Evolutionary conservation across 116 monocot species (phyloP).

Genomic region (Phalaenopsis hybrid): DNA sequence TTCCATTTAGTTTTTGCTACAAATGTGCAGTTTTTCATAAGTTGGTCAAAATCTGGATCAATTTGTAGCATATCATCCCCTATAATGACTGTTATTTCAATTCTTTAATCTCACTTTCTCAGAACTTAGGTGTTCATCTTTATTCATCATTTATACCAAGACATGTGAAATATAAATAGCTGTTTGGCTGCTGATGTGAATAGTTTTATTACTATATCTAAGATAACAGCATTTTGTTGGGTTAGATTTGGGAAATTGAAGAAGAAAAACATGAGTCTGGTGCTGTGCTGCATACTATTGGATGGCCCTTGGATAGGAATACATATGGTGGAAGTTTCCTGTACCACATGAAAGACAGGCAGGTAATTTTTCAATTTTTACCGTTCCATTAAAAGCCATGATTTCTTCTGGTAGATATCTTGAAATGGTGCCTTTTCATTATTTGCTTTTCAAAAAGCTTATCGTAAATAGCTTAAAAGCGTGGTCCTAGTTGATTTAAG

Average conservation of each 20-base stretch:
- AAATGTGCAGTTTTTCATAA: no score
- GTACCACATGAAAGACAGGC: slow-evolving; percentile 90
- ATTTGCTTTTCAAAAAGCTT: not conserved
- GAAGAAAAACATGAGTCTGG: slow-evolving; percentile 71
- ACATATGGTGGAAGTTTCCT: slow-evolving; percentile 95
- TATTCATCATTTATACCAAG: not conserved
- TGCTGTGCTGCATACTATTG: slow-evolving; percentile 82
- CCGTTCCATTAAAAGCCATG: not conserved
- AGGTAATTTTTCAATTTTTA: slow-evolving; percentile 34
- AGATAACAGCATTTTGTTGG: slow-evolving; percentile 4
- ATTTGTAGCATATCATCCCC: not conserved
- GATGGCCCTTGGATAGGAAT: slow-evolving; percentile 86
- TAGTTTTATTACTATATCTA: not conserved
- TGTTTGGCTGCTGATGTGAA: not conserved
- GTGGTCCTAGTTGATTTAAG: not conserved
- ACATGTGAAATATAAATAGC: not conserved
- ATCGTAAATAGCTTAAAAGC: not conserved
- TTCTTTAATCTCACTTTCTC: not conserved
- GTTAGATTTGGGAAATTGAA: slow-evolving; percentile 95
- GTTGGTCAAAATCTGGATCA: slow-evolving; percentile 1
- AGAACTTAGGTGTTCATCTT: not conserved
- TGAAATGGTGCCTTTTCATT: not conserved
- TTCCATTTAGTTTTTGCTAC: not conserved
- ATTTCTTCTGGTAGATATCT: not conserved
- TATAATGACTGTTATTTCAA: not conserved